Base-by-base conservation (phyloP, 2,329 filamentous ascomycete species). In the Sphaceloma murrayae region DNA sequence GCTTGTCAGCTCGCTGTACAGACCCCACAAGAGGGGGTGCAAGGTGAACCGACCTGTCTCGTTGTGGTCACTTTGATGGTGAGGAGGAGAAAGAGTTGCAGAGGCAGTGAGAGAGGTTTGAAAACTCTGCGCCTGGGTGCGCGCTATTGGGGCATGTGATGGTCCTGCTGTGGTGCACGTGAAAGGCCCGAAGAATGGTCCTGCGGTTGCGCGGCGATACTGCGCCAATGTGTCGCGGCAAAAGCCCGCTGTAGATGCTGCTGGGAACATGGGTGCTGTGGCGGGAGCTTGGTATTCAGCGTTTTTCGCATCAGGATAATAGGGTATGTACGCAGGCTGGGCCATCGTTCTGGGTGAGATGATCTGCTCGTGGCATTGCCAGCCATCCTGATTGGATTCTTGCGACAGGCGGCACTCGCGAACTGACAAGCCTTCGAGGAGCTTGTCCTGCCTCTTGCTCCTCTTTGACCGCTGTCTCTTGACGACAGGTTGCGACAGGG, bases 131-230 rank as follows among this genome's bases (percentile, higher is more conserved):
- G 36, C 10, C 11, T 22, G 13, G 22, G 16, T 16, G 22, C 11
- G 26, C 18, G 24, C 26, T 4, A 29, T 22, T 17, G 24, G 18
- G 22, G 16, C 36, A 40, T 40, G 36, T 40, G 36, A 40, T 17
- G 24, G n/a, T 11, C 22, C 36, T 40, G 22, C 36, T 7, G 24
- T 13, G n/a, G 16, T 40, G 36, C 27, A 40, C 22, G 27, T 16
- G 24, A 40, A 7, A 7, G 22, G 36, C 9, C 22, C 36, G 19
- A 40, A 40, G 24, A 14, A 14, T 13, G 36, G 24, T 9, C 24
- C 36, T 19, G 36, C 24, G 24, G 36, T 40, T 22, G 36, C 36
- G 6, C 19, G 24, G 24, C 36, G 36, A 16, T 8, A 16, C 6
- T 11, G 21, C 8, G 27, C 36, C 24, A 2, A 16, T 8, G 11